These are phyloP conservation scores for Gracilaria gracilis DNA, from an alignment of 23 red algal genomes.

Conservation along the genomic window DNA sequence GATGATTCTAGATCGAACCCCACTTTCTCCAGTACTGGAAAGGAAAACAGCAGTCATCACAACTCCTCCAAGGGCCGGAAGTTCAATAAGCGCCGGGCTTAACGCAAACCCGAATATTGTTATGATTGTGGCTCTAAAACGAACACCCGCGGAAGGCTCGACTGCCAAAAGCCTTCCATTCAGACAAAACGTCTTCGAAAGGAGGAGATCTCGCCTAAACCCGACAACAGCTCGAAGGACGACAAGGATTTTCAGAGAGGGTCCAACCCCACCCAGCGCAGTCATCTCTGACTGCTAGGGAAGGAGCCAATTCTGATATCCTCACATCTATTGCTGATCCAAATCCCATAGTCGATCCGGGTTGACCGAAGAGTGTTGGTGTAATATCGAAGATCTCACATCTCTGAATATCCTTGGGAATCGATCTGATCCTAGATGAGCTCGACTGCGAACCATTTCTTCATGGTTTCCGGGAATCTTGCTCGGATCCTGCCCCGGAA, in stretches of 20 bases:
- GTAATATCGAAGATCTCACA: background rate
- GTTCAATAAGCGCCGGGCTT: background rate
- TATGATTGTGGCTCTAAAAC: conserved; percentile 27
- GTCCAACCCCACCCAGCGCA: background rate
- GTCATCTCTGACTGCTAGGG: background rate
- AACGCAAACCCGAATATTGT: background rate
- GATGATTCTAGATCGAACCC: background rate
- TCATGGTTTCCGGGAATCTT: background rate
- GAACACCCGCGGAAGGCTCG: background rate
- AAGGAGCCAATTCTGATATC: background rate
- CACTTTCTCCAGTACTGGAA: background rate
- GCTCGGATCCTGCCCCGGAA: background rate
- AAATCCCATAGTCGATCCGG: background rate
- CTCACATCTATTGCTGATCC: background rate
- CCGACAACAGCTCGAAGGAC: background rate
- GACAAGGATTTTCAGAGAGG: background rate
- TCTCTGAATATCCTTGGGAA: background rate
- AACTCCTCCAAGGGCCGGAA: background rate
- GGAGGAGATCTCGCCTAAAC: too few species aligned
- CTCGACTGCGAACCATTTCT: background rate
- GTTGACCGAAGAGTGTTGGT: background rate
- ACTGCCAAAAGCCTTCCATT: background rate
- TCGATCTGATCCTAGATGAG: background rate
- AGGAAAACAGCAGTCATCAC: too few species aligned
- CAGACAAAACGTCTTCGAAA: background rate